Evolutionary conservation across 139 green algal species (phyloP).

Genomic region (Monoraphidium neglectum): DNA sequence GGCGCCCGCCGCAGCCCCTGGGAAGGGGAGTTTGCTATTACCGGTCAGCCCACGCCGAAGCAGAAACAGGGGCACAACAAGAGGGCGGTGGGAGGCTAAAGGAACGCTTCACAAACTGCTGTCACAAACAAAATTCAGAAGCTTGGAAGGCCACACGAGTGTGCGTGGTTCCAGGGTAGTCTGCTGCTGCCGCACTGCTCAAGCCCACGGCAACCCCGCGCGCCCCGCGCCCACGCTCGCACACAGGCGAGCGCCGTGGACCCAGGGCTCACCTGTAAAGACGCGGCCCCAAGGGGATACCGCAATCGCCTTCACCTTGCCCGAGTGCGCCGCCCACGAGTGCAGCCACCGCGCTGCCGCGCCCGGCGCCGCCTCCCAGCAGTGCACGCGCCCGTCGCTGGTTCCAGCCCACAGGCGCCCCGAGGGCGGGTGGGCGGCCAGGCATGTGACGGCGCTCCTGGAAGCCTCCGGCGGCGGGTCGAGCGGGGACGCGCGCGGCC

Average conservation of each 20-base stretch:
- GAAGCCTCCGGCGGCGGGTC: background rate
- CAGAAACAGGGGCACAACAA: background rate
- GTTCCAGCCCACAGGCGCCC: constrained; percentile 25
- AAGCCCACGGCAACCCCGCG: background rate
- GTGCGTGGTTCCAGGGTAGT: background rate
- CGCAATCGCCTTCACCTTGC: constrained; percentile 28
- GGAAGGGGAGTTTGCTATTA: too few relatives aligned
- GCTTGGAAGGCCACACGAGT: background rate
- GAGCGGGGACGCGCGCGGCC: background rate
- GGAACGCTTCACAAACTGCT: background rate
- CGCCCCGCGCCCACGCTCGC: background rate
- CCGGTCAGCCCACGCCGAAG: background rate
- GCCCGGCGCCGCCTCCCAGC: constrained; percentile 8
- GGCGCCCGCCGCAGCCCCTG: constrained; percentile 10
- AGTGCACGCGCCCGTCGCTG: constrained; percentile 20
- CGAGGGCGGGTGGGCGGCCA: constrained; percentile 2
- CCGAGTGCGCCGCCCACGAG: constrained; percentile 19
- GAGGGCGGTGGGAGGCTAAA: background rate
- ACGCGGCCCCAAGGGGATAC: constrained; percentile 4
- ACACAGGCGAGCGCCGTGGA: background rate
- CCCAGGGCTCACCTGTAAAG: constrained; percentile 21
- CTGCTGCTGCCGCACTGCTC: background rate
- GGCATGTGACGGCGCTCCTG: background rate
- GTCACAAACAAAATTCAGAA: background rate
- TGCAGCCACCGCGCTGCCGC: constrained; percentile 16